A percentile compares a stretch with the other conserved stretches of the same genome.
Evolutionary conservation across 345 rosid species (phyloP).

Genomic region (Salix dunnii): DNA sequence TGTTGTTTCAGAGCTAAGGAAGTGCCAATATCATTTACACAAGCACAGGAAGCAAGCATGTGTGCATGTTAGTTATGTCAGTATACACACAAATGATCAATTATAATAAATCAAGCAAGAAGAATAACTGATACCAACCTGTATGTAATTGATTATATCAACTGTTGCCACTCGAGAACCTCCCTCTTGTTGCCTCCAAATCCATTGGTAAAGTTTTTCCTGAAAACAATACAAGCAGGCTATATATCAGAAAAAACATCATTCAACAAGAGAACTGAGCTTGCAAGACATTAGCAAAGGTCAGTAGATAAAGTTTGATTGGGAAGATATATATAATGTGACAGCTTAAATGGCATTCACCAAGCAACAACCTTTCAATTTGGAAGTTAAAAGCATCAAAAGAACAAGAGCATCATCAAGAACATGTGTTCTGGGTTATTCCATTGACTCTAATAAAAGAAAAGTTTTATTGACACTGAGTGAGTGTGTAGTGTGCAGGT

Average conservation of each 20-base stretch:
- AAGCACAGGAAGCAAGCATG: background rate
- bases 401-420: background rate
- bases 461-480: background rate
- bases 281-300: background rate
- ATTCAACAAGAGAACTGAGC: background rate
- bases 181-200: slow-evolving; percentile 78
- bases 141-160: slow-evolving; percentile 66
- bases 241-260: background rate
- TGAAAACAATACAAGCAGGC: slow-evolving; percentile 27
- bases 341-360: background rate
- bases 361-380: background rate
- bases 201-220: slow-evolving; percentile 91
- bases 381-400: background rate
- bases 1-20: background rate
- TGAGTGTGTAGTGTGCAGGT: background rate
- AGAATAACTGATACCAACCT: slow-evolving; percentile 39
- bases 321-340: background rate
- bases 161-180: slow-evolving; percentile 64
- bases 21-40: background rate
- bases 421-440: background rate
- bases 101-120: background rate
- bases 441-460: background rate
- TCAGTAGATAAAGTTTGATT: background rate
- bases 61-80: background rate
- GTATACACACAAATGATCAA: background rate